Evolutionary conservation across 202 grass and related monocot species (phyloP).

Genomic region (Panicum virgatum): DNA sequence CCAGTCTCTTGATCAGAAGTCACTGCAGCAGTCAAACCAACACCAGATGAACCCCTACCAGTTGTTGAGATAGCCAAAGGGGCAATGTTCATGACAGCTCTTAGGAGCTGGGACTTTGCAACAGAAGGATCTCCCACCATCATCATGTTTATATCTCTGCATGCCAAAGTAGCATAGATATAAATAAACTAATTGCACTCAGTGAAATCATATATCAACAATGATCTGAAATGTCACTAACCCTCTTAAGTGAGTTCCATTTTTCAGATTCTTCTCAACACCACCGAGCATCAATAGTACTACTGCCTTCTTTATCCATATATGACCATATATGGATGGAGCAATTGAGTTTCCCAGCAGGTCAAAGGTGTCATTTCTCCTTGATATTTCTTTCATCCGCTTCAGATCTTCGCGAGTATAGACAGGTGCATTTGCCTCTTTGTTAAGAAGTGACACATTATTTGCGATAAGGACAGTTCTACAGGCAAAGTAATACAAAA

Average conservation of each 20-base stretch:
- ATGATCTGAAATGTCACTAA: conserved; percentile 39
- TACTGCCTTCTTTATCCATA: conserved; percentile 97
- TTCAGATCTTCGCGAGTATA: conserved; percentile 84
- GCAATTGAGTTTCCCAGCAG: conserved; percentile 94
- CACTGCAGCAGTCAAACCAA: conserved; percentile 94
- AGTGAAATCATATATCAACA: conserved; percentile 35
- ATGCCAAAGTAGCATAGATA: conserved; percentile 15
- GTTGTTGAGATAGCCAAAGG: conserved; percentile 94
- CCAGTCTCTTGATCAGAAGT: conserved; percentile 98
- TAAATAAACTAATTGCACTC: background rate
- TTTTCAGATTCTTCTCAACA: conserved; percentile 94
- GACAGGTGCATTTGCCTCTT: conserved; percentile 94
- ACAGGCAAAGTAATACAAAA: conserved; percentile 29
- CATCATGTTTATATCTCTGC: conserved; percentile 99
- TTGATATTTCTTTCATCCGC: conserved; percentile 89
- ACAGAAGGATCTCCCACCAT: conserved; percentile 99
- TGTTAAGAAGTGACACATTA: conserved; percentile 91
- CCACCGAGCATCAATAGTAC: conserved; percentile 95
- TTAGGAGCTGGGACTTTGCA: conserved; percentile 95
- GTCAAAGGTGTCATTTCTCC: conserved; percentile 80
- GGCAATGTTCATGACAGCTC: conserved; percentile 93
- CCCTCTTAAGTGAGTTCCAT: conserved; percentile 99
- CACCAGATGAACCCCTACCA: conserved; percentile 95
- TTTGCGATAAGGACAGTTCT: conserved; percentile 97
- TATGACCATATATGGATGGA: conserved; percentile 91